Evolutionary conservation across 345 rosid species (phyloP).

Genomic region (Eucalyptus sideroxylon): DNA sequence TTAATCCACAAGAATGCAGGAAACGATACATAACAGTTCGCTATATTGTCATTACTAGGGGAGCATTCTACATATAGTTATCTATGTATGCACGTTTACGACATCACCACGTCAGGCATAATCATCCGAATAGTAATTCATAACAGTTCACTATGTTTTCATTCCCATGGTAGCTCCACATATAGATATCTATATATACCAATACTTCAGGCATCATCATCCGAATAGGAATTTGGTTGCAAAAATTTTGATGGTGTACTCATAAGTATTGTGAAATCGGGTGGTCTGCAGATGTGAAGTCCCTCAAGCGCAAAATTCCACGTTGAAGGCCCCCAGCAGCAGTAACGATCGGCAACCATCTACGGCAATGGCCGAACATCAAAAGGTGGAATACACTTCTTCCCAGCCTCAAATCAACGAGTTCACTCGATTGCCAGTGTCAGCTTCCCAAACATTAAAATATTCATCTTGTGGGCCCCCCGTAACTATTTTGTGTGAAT

Average conservation of each 20-base stretch:
- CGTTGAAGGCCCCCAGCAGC: neutral
- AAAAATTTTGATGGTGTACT: slow-evolving; percentile 26
- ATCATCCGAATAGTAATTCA: neutral
- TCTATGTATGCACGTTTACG: neutral
- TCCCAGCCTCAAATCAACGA: slow-evolving; percentile 11
- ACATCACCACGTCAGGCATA: neutral
- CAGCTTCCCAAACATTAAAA: slow-evolving; percentile 40
- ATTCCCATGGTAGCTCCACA: neutral
- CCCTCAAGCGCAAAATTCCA: slow-evolving; percentile 7
- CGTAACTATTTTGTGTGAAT: slow-evolving; percentile 35
- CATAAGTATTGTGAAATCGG: slow-evolving; percentile 4
- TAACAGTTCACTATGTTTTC: neutral
- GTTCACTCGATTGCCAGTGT: slow-evolving; percentile 19
- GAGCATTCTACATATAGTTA: neutral
- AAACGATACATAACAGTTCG: neutral
- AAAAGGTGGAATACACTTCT: neutral
- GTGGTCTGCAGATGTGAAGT: slow-evolving; percentile 19
- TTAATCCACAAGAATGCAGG: neutral
- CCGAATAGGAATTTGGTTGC: slow-evolving; percentile 6
- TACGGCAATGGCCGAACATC: slow-evolving; percentile 41
- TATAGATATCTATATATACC: neutral
- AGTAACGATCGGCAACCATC: slow-evolving; percentile 21
- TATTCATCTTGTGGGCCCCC: slow-evolving; percentile 5
- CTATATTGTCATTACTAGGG: neutral
- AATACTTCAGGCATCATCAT: neutral